Evolutionary conservation across 352 stramenopile species (phyloP), one percentile per base, ranked within the genome.

Genomic region (Phytophthora constricta): DNA sequence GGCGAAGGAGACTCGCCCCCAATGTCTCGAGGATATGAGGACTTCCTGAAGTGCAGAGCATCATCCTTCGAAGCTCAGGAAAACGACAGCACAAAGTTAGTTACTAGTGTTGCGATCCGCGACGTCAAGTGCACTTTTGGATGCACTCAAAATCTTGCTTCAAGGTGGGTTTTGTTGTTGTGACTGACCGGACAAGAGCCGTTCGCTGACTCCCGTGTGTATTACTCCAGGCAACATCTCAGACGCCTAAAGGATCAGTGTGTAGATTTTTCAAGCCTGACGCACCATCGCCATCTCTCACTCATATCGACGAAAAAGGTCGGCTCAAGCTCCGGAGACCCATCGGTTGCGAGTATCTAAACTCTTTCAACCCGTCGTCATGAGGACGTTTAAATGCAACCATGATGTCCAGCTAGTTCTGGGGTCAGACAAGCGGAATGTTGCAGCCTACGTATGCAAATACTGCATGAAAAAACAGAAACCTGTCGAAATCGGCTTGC

Each of bases 381-480:
- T 74, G 55, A 41, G 5, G 0, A 42, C 42, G 0, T 45, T 80
- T 3, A 73, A 71, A 51, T 80, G 62, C 43, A 75, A 77, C 23
- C 73, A 80, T 41, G 54, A 74, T 11, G 57, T 68, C 0, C 54
- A 68, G 17, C 68, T 80, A 2, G 55, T 80, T 0, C 1, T 73
- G 5, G 42, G 28, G 0, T 58, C 37, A 14, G 54, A 49, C 2
- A 31, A 49, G 0, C 72, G 66, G 10, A 51, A 71, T n/a, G 54
- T 55, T 1, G 72, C 62, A 0, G 62, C 68, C 1, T 77, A 80
- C 22, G 52, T 70, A 4, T 65, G 51, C 5, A 77, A 77, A 3
- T 77, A 77, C 19, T 77, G 60, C 22, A 72, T 72, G 3, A 74
- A 77, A 46, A 41, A 20, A 0, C 68, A 75, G 26, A 69, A 77